phyloP scores from a whole-genome alignment of 306 rosid species.

The Mimosa pudica region DNA sequence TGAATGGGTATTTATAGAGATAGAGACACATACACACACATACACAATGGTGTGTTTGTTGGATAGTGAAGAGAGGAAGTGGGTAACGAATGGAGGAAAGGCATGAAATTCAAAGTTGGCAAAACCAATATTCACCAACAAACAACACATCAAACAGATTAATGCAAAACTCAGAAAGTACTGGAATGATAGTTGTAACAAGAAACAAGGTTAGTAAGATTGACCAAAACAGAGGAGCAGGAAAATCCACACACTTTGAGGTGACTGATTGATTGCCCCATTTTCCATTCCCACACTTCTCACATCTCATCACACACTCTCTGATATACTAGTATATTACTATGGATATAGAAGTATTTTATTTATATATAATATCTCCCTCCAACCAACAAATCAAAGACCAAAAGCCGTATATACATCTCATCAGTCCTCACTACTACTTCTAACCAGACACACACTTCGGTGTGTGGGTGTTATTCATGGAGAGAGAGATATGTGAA shows the following conservation, averaged over 20 bases:
- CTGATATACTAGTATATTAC: no score
- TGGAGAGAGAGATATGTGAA: neutral
- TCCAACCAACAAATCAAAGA: neutral
- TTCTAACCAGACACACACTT: neutral
- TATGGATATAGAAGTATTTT: no score
- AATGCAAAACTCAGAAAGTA: conserved; percentile 4
- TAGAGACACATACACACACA: no score
- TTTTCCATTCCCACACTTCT: conserved; percentile 14
- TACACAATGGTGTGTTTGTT: neutral
- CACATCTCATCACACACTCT: neutral
- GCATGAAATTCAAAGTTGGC: conserved; percentile 35
- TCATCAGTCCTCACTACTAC: neutral
- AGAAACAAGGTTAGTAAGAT: neutral
- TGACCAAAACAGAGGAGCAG: neutral
- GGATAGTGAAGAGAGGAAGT: conserved; percentile 24
- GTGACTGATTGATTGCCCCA: conserved; percentile 14
- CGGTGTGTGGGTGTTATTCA: neutral
- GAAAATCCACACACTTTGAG: neutral
- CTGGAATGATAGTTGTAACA: neutral
- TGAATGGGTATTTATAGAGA: no score
- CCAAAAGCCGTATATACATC: neutral
- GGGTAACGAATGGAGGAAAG: neutral
- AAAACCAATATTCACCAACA: conserved; percentile 42
- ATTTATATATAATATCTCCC: neutral
- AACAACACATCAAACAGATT: conserved; percentile 30